These are phyloP conservation scores for Wickerhamomyces tratensis DNA, from an alignment of 805 yeast genomes.

Conservation along the genomic window DNA sequence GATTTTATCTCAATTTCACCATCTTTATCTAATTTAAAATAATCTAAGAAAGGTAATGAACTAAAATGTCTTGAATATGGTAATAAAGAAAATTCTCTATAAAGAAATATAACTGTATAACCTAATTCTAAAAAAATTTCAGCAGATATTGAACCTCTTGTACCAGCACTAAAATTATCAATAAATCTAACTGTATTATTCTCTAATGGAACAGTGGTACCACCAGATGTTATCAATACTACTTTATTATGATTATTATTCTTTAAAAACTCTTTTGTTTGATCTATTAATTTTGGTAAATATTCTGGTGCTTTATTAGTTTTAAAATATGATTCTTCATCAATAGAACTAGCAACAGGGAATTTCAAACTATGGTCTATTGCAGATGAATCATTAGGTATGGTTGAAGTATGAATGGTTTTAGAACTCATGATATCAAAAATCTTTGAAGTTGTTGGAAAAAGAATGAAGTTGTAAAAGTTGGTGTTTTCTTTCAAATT, in stretches of 20 bases:
- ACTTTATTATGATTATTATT: constrained; percentile 42
- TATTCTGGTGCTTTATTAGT: constrained; percentile 68
- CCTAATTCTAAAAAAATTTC: constrained; percentile 81
- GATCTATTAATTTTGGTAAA: constrained; percentile 47
- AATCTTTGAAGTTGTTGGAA: no score
- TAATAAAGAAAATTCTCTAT: constrained; percentile 82
- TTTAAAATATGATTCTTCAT: constrained; percentile 70
- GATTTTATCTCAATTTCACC: constrained; percentile 54
- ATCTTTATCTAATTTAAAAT: constrained; percentile 43
- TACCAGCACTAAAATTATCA: constrained; percentile 96
- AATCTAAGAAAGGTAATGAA: constrained; percentile 72
- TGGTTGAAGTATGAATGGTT: constrained; percentile 47
- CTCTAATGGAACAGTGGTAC: constrained; percentile 96
- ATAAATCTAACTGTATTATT: constrained; percentile 94
- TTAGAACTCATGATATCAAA: neutral
- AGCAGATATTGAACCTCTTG: constrained; percentile 94
- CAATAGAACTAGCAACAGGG: constrained; percentile 62
- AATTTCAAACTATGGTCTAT: constrained; percentile 69
- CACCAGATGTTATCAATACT: constrained; percentile 89
- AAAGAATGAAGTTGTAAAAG: no score
- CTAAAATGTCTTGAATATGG: constrained; percentile 91
- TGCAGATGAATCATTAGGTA: constrained; percentile 60
- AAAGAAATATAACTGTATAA: constrained; percentile 87
- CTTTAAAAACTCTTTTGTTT: constrained; percentile 52
- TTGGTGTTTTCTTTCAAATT: no score